A percentile compares a stretch with the other conserved stretches of the same genome.
These are phyloP conservation scores for Microcyclosporella mali DNA, from an alignment of 2,329 filamentous ascomycete genomes.

Conservation along the genomic window DNA sequence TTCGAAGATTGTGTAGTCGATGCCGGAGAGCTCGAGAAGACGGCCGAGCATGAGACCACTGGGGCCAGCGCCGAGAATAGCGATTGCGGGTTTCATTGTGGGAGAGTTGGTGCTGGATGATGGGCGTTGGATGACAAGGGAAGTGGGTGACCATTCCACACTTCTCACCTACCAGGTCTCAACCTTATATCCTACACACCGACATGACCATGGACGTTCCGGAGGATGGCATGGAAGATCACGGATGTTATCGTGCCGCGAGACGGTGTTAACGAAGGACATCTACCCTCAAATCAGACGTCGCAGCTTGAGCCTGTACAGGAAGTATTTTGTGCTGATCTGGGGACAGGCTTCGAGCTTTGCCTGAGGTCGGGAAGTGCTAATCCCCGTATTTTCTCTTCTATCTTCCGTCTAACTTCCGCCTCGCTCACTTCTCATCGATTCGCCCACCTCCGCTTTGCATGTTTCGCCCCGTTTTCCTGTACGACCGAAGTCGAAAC, in stretches of 20 bases:
- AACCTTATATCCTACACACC: neutral
- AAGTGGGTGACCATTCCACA: neutral
- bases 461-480: neutral
- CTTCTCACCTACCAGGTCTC: neutral
- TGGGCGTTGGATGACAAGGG: neutral
- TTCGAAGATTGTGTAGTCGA: constrained; percentile 28
- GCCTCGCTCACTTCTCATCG: neutral
- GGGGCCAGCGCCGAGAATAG: constrained; percentile 32
- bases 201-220: neutral
- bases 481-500: neutral
- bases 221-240: too few relatives aligned
- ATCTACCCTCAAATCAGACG: too few relatives aligned
- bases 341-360: too few relatives aligned
- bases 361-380: too few relatives aligned
- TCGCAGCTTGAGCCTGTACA: too few relatives aligned
- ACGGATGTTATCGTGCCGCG: neutral
- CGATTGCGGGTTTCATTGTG: constrained; percentile 18
- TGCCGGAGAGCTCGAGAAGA: constrained; percentile 19
- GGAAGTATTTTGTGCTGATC: too few relatives aligned
- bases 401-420: neutral
- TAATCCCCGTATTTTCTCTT: neutral
- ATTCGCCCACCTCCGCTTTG: neutral
- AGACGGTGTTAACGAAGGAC: too few relatives aligned
- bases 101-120: constrained; percentile 4
- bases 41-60: constrained; percentile 27